phyloP scores from a whole-genome alignment of 2,329 filamentous ascomycete species.

The Pseudocercospora fijiensis region DNA sequence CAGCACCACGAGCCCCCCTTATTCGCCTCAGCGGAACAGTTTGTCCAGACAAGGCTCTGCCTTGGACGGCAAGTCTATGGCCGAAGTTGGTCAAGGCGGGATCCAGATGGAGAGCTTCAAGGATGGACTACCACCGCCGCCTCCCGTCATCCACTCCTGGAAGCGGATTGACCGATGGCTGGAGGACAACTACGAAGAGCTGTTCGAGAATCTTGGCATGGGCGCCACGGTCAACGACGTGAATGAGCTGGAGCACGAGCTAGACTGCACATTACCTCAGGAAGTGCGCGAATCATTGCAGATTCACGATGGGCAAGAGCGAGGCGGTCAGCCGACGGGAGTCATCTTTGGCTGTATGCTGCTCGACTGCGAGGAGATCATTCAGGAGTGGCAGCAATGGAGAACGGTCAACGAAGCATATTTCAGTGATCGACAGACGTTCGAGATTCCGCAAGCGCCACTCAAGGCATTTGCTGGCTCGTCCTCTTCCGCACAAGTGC shows the following conservation, averaged over 20 bases:
- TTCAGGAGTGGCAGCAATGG: conserved; percentile 98
- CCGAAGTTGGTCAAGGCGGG: conserved; percentile 72
- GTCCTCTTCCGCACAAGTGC: conserved; percentile 57
- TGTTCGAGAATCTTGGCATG: conserved; percentile 90
- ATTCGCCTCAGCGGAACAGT: conserved; percentile 78
- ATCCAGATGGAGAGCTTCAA: conserved; percentile 96
- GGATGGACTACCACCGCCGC: conserved; percentile 85
- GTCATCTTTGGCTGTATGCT: conserved; percentile 94
- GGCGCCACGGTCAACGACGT: conserved; percentile 91
- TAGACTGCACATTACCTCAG: conserved; percentile 89
- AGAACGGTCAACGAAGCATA: conserved; percentile 88
- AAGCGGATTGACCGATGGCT: conserved; percentile 89
- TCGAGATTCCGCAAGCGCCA: conserved; percentile 62
- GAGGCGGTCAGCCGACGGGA: conserved; percentile 84
- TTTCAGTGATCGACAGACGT: conserved; percentile 57
- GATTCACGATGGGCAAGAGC: conserved; percentile 94
- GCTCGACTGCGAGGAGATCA: conserved; percentile 95
- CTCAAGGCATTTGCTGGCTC: conserved; percentile 68
- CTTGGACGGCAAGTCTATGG: conserved; percentile 56
- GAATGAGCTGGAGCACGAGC: conserved; percentile 92
- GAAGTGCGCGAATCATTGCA: conserved; percentile 90
- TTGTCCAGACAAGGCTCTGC: conserved; percentile 53
- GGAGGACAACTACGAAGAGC: conserved; percentile 91
- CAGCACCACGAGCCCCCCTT: conserved; percentile 67
- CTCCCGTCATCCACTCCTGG: conserved; percentile 88